Evolutionary conservation across 2,329 filamentous ascomycete genomes (phyloP).

Genomic region (Cryphonectria carpinicola): DNA sequence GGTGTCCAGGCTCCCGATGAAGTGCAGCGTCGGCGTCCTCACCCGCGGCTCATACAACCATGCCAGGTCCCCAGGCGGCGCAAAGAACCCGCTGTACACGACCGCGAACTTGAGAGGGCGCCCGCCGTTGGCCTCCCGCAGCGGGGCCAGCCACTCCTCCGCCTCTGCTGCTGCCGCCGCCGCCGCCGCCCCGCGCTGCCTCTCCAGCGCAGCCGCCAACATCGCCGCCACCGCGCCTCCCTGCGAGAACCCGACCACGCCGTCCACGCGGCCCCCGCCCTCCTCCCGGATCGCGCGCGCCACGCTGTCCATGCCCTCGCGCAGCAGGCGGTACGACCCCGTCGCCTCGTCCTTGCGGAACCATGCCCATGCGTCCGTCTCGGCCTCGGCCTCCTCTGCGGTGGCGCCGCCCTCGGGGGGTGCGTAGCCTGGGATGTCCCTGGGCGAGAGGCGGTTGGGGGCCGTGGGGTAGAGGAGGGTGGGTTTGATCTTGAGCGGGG

Average conservation of each 20-base stretch:
- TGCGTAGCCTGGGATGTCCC: constrained; percentile 72
- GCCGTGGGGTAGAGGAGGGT: constrained; percentile 71
- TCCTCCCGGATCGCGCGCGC: constrained; percentile 63
- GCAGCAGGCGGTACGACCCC: constrained; percentile 68
- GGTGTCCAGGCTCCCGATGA: constrained; percentile 81
- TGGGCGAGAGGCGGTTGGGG: constrained; percentile 63
- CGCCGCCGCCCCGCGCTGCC: constrained; percentile 26
- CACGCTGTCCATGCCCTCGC: constrained; percentile 67
- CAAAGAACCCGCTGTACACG: constrained; percentile 77
- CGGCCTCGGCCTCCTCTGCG: constrained; percentile 45
- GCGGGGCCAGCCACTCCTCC: constrained; percentile 45
- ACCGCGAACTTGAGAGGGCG: constrained; percentile 69
- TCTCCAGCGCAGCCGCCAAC: constrained; percentile 73
- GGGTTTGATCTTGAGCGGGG: constrained; percentile 52
- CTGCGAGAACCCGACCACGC: constrained; percentile 81
- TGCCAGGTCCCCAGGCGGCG: constrained; percentile 62
- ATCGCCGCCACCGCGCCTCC: constrained; percentile 75
- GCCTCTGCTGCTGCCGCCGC: not conserved
- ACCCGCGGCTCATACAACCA: constrained; percentile 79
- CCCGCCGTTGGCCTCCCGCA: constrained; percentile 55
- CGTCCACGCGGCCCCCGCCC: constrained; percentile 73
- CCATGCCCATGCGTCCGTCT: constrained; percentile 78
- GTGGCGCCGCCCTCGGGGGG: constrained; percentile 44
- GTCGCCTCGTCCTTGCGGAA: constrained; percentile 71
- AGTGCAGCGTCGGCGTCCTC: constrained; percentile 77